Conservation (phyloP, 2,329 filamentous ascomycete genomes). For the Apiospora koreana region DNA sequence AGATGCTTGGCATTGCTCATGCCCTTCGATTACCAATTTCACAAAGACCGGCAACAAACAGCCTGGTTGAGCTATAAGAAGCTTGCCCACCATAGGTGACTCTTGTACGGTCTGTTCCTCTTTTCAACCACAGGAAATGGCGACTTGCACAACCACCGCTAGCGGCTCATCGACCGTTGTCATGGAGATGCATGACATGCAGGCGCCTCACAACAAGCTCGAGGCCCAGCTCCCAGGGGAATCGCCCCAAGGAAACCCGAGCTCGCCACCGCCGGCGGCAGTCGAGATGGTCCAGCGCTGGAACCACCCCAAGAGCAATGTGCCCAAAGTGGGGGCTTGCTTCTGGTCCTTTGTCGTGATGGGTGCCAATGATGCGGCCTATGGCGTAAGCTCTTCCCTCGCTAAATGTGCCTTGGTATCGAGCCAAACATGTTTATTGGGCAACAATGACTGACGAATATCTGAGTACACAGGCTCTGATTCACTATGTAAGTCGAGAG, state of each 20-base stretch:
- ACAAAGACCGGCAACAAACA: no score
- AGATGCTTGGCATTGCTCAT: neutral
- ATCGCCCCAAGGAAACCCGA: neutral
- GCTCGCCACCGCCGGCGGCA: constrained; percentile 22
- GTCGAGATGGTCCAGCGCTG: constrained; percentile 40
- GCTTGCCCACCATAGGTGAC: neutral
- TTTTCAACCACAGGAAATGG: neutral
- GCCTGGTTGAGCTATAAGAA: neutral
- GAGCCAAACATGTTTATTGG: neutral
- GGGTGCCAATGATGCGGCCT: constrained; percentile 60
- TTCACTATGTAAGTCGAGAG: constrained; percentile 49
- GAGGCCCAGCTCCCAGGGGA: neutral
- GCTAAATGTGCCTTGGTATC: neutral
- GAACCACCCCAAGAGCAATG: constrained; percentile 52
- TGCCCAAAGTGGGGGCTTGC: constrained; percentile 49
- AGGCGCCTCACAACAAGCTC: neutral
- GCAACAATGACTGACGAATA: neutral
- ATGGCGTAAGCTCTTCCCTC: constrained; percentile 48
- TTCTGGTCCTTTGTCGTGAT: constrained; percentile 61
- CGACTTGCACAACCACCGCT: neutral
- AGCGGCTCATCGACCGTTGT: constrained; percentile 10
- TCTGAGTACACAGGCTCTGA: constrained; percentile 40
- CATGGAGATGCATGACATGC: constrained; percentile 9
- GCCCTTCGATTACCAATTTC: neutral
- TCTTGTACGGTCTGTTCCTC: neutral